Base-by-base conservation (phyloP, 805 yeast genomes). In the Yamadazyma ubonensis region DNA sequence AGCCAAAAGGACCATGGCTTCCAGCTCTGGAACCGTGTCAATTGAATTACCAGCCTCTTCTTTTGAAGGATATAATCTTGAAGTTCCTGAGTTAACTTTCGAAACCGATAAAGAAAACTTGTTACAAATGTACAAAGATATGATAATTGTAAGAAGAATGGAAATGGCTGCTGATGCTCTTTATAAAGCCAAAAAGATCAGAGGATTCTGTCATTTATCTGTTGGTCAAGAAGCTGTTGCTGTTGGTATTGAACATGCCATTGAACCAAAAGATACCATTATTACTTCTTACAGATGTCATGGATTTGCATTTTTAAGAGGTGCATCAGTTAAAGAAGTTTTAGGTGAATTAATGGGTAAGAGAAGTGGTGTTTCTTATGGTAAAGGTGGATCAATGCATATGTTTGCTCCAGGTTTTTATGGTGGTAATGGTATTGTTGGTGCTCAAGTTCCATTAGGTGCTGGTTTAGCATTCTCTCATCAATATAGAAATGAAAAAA, bases 331-430 rank as follows among this genome's bases (percentile, higher is more conserved):
- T 52, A 81, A 86, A 69, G 83, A 76, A 44, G 95, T 93, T 42
- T 71, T 93, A 53, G 98, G 96, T 49, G 99, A 93, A 73, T 78
- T 93, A 66, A 85, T 93, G 91, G 99, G 99, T 57, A 85, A 84
- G 73, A 83, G 96, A 74, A 72, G 83, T 43, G 98, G 99, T 76
- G 95, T 86, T 46, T 85, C 97, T 30, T 83, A 73, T 71, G 99
- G 99, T 73, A 93, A 93, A 72, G 99, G 99, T 75, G 99, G 99
- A 57, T 93, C 99, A 51, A 93, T 93, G 99, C 99, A 93, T 75
- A 86, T 93, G 90, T 93, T 83, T 66, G 86, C 95, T 35, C 82
- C 83, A 33, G 95, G 95, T 46, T 93, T 93, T 77, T 93, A 84
- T 70, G 99, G 99, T 66, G 99, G 99, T 71, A 93, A 93, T 72